Base-by-base conservation (phyloP, 306 rosid genomes). In the Echinosophora koreensis region DNA sequence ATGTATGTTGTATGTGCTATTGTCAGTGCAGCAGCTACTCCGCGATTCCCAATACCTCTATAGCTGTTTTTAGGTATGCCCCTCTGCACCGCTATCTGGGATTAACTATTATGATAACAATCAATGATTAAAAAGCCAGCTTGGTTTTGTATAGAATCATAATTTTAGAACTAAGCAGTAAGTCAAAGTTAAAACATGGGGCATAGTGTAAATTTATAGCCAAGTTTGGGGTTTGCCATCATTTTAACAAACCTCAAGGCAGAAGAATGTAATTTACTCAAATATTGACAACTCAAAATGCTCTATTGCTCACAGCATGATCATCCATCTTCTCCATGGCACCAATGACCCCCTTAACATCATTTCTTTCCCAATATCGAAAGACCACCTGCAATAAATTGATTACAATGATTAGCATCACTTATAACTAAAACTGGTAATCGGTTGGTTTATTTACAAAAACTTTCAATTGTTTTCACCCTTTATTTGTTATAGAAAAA, bases 241-340 rank as follows among this genome's bases (percentile, higher is more conserved):
- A 13, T 46, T 46, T 46, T 46, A 12, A 46, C 52, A 46, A 46
- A 46, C 15, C 52, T 46, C 14, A 46, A 46, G 5, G 15, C 2
- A 11, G 15, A 3, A 46, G 12, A 11, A 15, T 46, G 52, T 12
- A 46, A 46, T 46, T 46, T 46, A 46, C 52, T 46, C 52, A 46
- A 46, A 46, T 12, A 47, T 47, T 12, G 52, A 47, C 5, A 50
- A 66, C 58, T 50, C 54, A 69, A 75, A 34, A 73, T 44, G 50
- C 50, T 3, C 50, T 44, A 44, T 44, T 80, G 82, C 97, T 90
- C 78, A 95, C 99, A 70, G 97, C 89, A 73, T 91, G 89, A 81
- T 95, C 99, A 58, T 88, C 90, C 96, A 95, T 95, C 90, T 95
- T 92, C 66, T 83, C 92, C 97, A 96, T 86, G 34, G 91, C 94